Evolutionary conservation across 2,329 filamentous ascomycete species (phyloP).

Genomic region (Bipolaris zeicola): DNA sequence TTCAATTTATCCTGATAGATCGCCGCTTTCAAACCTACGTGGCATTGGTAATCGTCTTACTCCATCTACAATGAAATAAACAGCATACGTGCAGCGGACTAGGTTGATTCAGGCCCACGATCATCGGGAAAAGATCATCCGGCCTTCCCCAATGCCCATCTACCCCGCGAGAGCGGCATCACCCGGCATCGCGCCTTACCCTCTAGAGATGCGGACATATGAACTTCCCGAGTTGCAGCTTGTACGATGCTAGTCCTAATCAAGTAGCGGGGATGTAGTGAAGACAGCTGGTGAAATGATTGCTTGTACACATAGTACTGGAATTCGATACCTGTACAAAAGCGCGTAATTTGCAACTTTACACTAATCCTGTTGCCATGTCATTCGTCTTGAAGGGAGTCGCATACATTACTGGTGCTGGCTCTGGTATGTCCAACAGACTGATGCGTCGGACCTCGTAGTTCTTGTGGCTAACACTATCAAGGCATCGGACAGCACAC

Average conservation of each 20-base stretch:
- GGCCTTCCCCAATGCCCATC: background rate
- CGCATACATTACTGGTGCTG: slow-evolving; percentile 57
- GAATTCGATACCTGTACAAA: background rate
- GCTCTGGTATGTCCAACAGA: slow-evolving; percentile 47
- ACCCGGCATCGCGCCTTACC: background rate
- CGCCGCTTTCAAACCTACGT: background rate
- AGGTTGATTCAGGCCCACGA: background rate
- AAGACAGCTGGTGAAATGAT: background rate
- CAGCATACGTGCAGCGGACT: background rate
- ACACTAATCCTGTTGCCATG: slow-evolving; percentile 34
- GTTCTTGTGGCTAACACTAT: slow-evolving; percentile 5
- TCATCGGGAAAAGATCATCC: slow-evolving; percentile 10
- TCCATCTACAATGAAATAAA: background rate
- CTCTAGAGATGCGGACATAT: background rate
- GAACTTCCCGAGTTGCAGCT: background rate
- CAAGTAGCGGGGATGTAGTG: background rate
- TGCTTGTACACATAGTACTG: background rate
- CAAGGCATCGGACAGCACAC: slow-evolving; percentile 58
- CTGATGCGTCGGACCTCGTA: background rate
- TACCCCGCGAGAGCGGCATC: background rate
- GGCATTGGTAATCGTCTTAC: no score
- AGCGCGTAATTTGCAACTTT: background rate
- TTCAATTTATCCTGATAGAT: background rate
- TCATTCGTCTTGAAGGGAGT: slow-evolving; percentile 52
- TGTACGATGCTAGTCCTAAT: background rate